These are phyloP conservation scores for Taxawa tesnikishii DNA, from an alignment of 2,329 filamentous ascomycete genomes.

Conservation along the genomic window DNA sequence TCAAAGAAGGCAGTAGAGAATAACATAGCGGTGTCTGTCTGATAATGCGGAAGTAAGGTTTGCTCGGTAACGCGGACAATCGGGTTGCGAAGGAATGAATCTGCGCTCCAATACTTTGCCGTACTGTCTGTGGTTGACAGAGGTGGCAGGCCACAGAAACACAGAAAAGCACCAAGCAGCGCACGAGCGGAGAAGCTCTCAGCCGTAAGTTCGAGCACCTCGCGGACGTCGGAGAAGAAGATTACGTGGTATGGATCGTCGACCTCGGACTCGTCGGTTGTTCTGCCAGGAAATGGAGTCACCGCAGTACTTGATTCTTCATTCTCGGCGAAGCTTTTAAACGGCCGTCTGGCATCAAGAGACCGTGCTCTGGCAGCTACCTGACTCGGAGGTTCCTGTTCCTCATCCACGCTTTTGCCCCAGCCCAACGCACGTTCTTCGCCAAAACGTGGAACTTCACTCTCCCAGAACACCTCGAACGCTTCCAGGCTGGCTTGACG, in stretches of 20 bases:
- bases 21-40: not conserved
- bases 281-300: constrained; percentile 55
- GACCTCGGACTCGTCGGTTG: constrained; percentile 54
- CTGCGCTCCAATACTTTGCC: no score
- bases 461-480: constrained; percentile 77
- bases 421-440: constrained; percentile 62
- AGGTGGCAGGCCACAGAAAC: constrained; percentile 38
- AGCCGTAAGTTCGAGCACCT: constrained; percentile 41
- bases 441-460: constrained; percentile 65
- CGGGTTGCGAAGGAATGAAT: no score
- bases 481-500: constrained; percentile 11
- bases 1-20: not conserved
- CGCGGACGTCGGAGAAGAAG: constrained; percentile 63
- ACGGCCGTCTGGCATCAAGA: constrained; percentile 16
- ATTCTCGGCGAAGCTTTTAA: constrained; percentile 33
- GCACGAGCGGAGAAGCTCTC: constrained; percentile 24
- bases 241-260: constrained; percentile 69
- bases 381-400: constrained; percentile 4
- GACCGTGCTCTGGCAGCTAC: not conserved
- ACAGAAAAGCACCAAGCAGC: constrained; percentile 55
- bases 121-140: no score
- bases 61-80: no score
- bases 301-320: constrained; percentile 41
- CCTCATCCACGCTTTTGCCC: constrained; percentile 33
- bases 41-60: no score